Percentiles rank a stretch among this genome's conserved stretches.
Evolutionary conservation across 306 rosid genomes (phyloP).

Genomic region (Malus sylvestris): DNA sequence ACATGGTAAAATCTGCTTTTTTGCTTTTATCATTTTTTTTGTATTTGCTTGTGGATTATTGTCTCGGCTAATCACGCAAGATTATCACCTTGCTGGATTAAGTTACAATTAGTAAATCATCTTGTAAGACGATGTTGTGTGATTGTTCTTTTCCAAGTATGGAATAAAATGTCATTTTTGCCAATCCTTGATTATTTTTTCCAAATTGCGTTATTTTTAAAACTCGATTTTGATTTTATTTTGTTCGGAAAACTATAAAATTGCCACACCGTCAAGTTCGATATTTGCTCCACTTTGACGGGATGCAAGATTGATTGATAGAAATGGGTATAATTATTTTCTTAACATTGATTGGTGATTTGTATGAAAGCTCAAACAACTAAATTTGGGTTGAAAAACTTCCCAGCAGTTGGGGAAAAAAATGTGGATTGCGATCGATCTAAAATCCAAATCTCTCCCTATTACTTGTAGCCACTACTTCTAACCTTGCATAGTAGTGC

Average conservation of each 20-base stretch:
- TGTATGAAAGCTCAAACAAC: not conserved
- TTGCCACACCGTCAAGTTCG: not conserved
- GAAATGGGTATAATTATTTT: too few species aligned
- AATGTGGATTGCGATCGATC: too few species aligned
- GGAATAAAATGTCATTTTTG: conserved; percentile 2
- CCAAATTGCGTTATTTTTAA: not conserved
- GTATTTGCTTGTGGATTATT: not conserved
- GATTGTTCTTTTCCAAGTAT: conserved; percentile 2
- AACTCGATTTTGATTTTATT: too few species aligned
- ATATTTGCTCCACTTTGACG: not conserved
- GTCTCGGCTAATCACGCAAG: not conserved
- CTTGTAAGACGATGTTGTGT: conserved; percentile 6
- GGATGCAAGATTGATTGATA: too few species aligned
- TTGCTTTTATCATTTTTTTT: not conserved
- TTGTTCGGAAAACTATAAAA: too few species aligned
- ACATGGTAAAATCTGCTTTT: not conserved
- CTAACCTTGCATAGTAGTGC: too few species aligned
- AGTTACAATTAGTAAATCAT: not conserved
- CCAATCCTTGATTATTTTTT: not conserved
- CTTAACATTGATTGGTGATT: too few species aligned
- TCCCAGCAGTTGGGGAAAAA: too few species aligned
- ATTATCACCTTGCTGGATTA: not conserved
- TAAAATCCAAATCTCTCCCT: not conserved
- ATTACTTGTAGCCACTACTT: too few species aligned
- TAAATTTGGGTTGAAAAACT: not conserved